Evolutionary conservation across 2,329 filamentous ascomycete genomes (phyloP), one percentile per base, ranked within the genome.

Genomic region (Neonectria hederae): DNA sequence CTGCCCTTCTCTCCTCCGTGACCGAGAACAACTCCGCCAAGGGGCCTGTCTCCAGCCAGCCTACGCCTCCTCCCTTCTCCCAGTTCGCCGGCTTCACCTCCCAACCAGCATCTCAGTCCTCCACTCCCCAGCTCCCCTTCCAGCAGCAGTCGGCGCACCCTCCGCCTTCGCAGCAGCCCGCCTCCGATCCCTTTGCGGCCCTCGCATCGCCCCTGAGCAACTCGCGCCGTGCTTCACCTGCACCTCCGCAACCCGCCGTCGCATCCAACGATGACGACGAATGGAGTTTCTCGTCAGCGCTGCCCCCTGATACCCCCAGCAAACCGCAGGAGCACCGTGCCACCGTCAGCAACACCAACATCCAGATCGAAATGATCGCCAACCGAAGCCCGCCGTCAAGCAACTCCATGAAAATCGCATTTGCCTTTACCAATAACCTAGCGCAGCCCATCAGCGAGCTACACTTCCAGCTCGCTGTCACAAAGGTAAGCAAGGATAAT

Each of bases 391-490:
- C 83, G 55, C 80, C 84, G 53, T 75, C 84, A 65, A 79, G 81
- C 60, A 81, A 88, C 68, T 80, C 88, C 3, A 88, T 97, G 48
- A 84, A 87, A 30, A 87, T 98, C 51, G 81, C 89, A 4, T 92
- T 94, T 67, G 84, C 87, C n/a, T 97, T 97, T 76, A 94, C 93
- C 19, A 99, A 97, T 77, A 91, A 87, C 65, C 91, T 90, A 1
- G 80, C 86, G 2, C 86, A 92, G 72, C 86, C 88, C 0, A 86
- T 99, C 22, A 86, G 87, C 3, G 92, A 97, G 68, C 82, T 99
- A 30, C 94, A 95, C 63, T 97, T 97, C 75, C 93, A 97, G 78
- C 85, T 97, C 42, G 96, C 96, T 3, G 95, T 97, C 30, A 96
- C 95, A 64, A 98, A 95, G 87, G 94, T 97, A 82, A 69, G 79